Evolutionary conservation across 2,329 filamentous ascomycete genomes (phyloP).

Genomic region (Gyromitra esculenta): DNA sequence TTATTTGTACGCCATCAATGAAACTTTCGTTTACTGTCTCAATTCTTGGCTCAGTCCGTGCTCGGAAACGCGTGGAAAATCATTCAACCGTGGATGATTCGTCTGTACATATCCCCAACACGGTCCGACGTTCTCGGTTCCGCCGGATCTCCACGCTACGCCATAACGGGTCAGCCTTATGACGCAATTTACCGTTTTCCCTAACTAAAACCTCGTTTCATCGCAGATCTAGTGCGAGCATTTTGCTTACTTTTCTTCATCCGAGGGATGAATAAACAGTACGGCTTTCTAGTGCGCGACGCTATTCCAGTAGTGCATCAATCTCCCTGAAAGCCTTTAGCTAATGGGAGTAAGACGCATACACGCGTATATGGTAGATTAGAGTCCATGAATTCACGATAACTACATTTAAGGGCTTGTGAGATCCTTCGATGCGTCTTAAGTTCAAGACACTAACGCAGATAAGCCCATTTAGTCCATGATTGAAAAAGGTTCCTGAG

Average conservation of each 20-base stretch:
- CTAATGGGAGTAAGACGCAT: background rate
- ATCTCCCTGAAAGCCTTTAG: background rate
- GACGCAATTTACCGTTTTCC: slow-evolving; percentile 29
- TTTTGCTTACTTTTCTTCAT: slow-evolving; percentile 8
- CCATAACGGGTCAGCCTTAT: slow-evolving; percentile 37
- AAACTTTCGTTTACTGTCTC: slow-evolving; percentile 15
- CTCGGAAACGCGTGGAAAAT: slow-evolving; percentile 39
- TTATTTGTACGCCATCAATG: background rate
- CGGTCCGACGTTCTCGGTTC: slow-evolving; percentile 32
- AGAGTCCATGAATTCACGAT: background rate
- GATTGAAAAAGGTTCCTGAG: background rate
- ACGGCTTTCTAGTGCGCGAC: background rate
- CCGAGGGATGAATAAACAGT: background rate
- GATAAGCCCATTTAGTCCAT: background rate
- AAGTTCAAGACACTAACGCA: background rate
- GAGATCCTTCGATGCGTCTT: background rate
- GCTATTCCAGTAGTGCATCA: background rate
- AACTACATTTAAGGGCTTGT: background rate
- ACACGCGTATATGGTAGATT: background rate
- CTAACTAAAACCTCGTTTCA: background rate
- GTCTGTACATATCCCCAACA: slow-evolving; percentile 43
- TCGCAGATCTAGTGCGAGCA: background rate
- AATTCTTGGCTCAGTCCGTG: slow-evolving; percentile 41
- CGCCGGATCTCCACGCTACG: slow-evolving; percentile 35
- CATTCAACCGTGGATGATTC: slow-evolving; percentile 30